phyloP scores from a whole-genome alignment of 1,139 yeast species.

The Pichia sp. region DNA sequence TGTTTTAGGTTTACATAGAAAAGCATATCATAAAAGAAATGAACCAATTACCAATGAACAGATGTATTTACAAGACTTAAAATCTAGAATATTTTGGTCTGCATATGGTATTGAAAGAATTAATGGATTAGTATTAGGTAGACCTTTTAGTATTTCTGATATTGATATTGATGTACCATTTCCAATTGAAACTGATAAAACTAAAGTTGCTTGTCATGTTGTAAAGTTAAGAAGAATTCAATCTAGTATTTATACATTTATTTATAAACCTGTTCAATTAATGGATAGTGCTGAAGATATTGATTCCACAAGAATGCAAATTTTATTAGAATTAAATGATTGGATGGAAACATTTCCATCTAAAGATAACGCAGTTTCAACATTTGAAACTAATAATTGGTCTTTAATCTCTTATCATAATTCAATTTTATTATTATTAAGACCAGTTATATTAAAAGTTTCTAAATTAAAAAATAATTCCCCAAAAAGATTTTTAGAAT shows the following conservation, averaged over 20 bases:
- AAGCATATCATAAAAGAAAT: constrained; percentile 16
- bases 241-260: constrained; percentile 30
- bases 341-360: constrained; percentile 31
- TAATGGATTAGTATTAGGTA: constrained; percentile 25
- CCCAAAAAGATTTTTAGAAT: constrained; percentile 23
- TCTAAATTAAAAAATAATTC: constrained; percentile 19
- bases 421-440: constrained; percentile 27
- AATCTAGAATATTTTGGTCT: constrained; percentile 27
- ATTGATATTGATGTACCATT: constrained; percentile 27
- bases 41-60: constrained; percentile 4
- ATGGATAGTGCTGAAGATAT: constrained; percentile 22
- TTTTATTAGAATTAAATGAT: constrained; percentile 29
- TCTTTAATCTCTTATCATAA: constrained; percentile 30
- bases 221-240: constrained; percentile 33
- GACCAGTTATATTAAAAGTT: constrained; percentile 30
- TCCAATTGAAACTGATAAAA: constrained; percentile 20
- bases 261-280: constrained; percentile 26
- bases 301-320: constrained; percentile 28
- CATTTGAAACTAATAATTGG: constrained; percentile 31
- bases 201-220: constrained; percentile 31
- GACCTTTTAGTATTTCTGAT: constrained; percentile 27
- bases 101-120: constrained; percentile 27
- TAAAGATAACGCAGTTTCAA: constrained; percentile 22
- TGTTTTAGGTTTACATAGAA: constrained; percentile 28
- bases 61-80: constrained; percentile 14